Evolutionary conservation across 495 filamentous ascomycete species (phyloP), one percentile per base, ranked within the genome.

Genomic region (Penicillium samsonianum): DNA sequence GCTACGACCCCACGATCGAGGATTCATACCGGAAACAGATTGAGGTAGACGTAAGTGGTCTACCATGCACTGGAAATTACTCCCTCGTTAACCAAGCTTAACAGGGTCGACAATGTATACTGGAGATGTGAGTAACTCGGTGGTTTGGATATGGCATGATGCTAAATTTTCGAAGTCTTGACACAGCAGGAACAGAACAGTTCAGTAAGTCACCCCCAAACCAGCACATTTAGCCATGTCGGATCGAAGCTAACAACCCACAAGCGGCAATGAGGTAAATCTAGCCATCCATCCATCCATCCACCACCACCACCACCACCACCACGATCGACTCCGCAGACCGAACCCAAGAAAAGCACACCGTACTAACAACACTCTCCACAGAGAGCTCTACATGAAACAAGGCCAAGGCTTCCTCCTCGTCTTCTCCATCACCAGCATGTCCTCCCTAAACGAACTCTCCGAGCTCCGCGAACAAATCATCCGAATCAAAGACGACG

Each of bases 1-100:
- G 89, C 72, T 98, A 98, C 75, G 94, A 98, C 73, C 94, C 94
- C 4, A 98, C 94, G 9, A 98, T 98, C 67, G 94, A 98, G 75
- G 92, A 98, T 75, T 96, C 94, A 42, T 98, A 98, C 73, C 81
- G 92, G 46, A 97, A 96, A 67, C 90, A 93, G 62, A 87, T 96
- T 40, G 86, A 93, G 62, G 91, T 98, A 57, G 94, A 98, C 83
- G 93, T 98, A 76, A 70, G 75, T 73, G 16, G 14, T 73, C 82
- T 84, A 35, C 46, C 12, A 16, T 22, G 42, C 42, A 11, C 42
- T 42, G 16, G 17, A 25, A 20, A 35, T 47, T 37, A 11, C 22
- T 11, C 54, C 28, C 58, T 55, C 65, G 46, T 62, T 78, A 42
- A 78, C 51, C 5, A 47, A 20, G 40, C 40, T 38, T 48, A 28